These are phyloP conservation scores for Trichoderma erinaceum DNA, from an alignment of 495 filamentous ascomycete genomes.

Conservation along the genomic window DNA sequence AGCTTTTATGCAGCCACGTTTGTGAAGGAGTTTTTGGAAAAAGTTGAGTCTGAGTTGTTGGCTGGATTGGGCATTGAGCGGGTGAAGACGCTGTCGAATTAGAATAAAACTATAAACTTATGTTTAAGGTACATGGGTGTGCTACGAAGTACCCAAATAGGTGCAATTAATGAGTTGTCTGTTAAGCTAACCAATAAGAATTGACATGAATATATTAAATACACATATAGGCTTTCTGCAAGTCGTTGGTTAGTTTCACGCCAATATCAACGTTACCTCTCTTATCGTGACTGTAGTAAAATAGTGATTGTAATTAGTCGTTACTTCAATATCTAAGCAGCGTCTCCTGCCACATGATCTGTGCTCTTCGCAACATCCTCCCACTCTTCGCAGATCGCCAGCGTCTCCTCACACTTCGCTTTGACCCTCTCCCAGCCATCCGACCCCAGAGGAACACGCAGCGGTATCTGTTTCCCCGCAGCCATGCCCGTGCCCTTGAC, in stretches of 20 bases:
- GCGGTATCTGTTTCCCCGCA: conserved; percentile 14
- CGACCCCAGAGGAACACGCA: conserved; percentile 20
- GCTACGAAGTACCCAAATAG: too few relatives aligned
- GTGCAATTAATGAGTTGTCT: background rate
- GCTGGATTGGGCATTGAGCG: conserved; percentile 13
- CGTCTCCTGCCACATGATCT: background rate
- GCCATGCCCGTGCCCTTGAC: conserved; percentile 20
- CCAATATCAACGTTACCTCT: background rate
- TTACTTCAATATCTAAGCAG: background rate
- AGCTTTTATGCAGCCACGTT: conserved; percentile 27
- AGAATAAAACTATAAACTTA: too few relatives aligned
- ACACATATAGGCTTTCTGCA: too few relatives aligned
- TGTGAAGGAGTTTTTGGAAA: conserved; percentile 19
- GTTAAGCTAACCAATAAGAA: too few relatives aligned
- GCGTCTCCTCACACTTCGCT: conserved; percentile 22
- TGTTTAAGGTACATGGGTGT: too few relatives aligned
- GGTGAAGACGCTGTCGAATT: too few relatives aligned
- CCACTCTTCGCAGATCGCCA: conserved; percentile 13
- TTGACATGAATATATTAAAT: too few relatives aligned
- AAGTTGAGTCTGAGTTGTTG: conserved; percentile 17
- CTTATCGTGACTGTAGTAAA: background rate
- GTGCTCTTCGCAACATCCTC: conserved; percentile 8
- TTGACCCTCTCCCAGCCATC: conserved; percentile 18
- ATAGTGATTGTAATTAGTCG: background rate
- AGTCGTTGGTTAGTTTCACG: too few relatives aligned